Evolutionary conservation across 2,329 filamentous ascomycete species (phyloP).

Genomic region (Trichophyton rubrum): DNA sequence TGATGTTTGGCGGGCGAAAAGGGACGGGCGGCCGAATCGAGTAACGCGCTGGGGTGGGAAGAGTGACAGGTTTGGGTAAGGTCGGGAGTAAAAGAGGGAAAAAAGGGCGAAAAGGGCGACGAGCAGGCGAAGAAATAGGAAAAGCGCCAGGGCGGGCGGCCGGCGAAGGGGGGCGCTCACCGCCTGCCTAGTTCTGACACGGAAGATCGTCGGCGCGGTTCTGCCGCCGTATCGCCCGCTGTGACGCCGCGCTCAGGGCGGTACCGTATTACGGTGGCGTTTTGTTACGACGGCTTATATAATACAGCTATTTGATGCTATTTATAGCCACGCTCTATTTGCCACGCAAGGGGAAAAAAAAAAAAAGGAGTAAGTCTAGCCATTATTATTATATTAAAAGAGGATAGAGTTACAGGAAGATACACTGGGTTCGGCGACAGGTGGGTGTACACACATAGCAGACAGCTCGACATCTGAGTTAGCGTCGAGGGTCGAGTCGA

Average conservation of each 20-base stretch:
- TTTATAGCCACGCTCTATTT: no score
- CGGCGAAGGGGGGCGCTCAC: not conserved
- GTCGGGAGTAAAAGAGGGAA: constrained; percentile 14
- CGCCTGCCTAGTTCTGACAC: not conserved
- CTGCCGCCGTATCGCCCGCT: not conserved
- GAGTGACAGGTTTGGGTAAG: constrained; percentile 14
- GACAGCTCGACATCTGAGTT: no score
- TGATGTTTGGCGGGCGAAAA: constrained; percentile 27
- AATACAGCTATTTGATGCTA: no score
- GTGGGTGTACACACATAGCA: not conserved
- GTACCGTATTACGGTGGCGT: not conserved
- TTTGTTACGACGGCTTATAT: not conserved
- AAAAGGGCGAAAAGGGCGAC: constrained; percentile 16
- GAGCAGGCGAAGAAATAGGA: constrained; percentile 5
- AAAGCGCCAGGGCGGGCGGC: not conserved
- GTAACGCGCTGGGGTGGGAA: constrained; percentile 33
- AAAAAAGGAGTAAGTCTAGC: no score
- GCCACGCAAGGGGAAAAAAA: no score
- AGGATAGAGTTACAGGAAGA: no score
- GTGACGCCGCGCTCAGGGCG: not conserved
- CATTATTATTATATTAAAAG: no score
- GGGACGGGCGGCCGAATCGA: constrained; percentile 31
- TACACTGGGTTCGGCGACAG: no score
- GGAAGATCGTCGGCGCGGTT: not conserved
- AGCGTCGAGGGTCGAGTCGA: not conserved